phyloP scores from a whole-genome alignment of 805 yeast genomes.

The Isabelozyma heimii region DNA sequence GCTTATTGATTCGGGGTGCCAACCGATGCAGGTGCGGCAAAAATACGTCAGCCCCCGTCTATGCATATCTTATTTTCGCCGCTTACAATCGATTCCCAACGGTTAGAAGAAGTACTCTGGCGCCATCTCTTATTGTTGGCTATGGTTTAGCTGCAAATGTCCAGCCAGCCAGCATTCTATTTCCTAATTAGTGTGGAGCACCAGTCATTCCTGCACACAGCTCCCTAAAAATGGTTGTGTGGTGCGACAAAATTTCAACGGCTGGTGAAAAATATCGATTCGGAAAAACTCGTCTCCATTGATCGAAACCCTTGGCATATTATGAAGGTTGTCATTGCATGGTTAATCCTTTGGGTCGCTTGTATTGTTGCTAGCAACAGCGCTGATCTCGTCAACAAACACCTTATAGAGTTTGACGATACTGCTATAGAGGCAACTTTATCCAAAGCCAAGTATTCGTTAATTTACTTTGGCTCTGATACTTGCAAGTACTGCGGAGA shows the following conservation, averaged over 20 bases:
- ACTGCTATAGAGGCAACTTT: constrained; percentile 10
- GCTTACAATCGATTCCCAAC: neutral
- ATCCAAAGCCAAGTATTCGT: constrained; percentile 26
- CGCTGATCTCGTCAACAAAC: neutral
- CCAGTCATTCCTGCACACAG: neutral
- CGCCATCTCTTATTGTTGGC: neutral
- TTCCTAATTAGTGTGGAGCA: neutral
- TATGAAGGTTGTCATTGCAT: constrained; percentile 3
- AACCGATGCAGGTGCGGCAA: neutral
- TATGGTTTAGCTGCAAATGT: neutral
- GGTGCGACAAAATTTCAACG: neutral
- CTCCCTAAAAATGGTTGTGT: neutral
- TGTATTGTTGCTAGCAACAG: neutral
- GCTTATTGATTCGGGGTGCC: no score
- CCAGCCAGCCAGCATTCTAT: neutral
- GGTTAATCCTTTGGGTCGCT: neutral
- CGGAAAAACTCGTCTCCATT: neutral
- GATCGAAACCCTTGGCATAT: neutral
- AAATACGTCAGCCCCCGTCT: neutral
- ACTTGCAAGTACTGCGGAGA: constrained; percentile 31
- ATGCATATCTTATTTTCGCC: neutral
- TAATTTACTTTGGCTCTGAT: constrained; percentile 47
- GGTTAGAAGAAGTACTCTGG: neutral
- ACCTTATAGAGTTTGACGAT: constrained; percentile 10
- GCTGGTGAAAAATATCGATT: neutral